These are phyloP conservation scores for Plasmodium gallinaceum DNA, from an alignment of 169 alveolate species.

Conservation along the genomic window DNA sequence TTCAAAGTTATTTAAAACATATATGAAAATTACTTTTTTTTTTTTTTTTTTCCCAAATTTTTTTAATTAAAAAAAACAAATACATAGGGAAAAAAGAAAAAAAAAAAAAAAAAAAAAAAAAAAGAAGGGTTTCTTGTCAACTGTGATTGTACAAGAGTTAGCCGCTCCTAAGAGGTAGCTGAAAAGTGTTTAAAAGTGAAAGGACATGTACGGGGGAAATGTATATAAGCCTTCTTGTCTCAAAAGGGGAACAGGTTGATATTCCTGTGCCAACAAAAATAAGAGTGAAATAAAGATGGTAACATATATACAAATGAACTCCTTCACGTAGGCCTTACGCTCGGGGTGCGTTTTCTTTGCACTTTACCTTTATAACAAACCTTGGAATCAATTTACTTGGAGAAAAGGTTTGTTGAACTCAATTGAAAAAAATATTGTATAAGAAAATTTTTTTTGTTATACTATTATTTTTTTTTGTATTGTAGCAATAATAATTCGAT, in stretches of 20 bases:
- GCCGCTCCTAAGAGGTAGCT: constrained; percentile 93
- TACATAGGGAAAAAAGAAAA: too few relatives aligned
- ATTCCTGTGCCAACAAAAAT: constrained; percentile 88
- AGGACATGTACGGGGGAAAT: constrained; percentile 70
- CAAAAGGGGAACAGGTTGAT: constrained; percentile 92
- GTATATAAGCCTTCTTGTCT: constrained; percentile 27
- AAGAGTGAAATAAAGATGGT: constrained; percentile 86
- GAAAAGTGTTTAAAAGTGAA: constrained; percentile 76
- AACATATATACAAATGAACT: constrained; percentile 85
- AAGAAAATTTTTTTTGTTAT: too few relatives aligned
- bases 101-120: too few relatives aligned
- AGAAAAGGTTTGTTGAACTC: constrained; percentile 87
- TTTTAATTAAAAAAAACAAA: too few relatives aligned
- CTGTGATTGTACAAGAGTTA: constrained; percentile 93
- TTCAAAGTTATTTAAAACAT: too few relatives aligned
- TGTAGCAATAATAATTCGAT: constrained; percentile 66
- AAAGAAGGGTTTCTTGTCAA: constrained; percentile 94
- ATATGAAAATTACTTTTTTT: too few relatives aligned
- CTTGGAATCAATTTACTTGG: constrained; percentile 92
- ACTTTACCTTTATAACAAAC: constrained; percentile 89
- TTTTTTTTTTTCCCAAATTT: too few relatives aligned
- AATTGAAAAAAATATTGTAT: too few relatives aligned
- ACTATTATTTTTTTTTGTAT: constrained; percentile 2
- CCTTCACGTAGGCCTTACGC: constrained; percentile 90
- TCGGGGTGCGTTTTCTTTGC: constrained; percentile 94